Base-by-base conservation (phyloP, 1,284 basidiomycete species). In the Trametes hirsuta region DNA sequence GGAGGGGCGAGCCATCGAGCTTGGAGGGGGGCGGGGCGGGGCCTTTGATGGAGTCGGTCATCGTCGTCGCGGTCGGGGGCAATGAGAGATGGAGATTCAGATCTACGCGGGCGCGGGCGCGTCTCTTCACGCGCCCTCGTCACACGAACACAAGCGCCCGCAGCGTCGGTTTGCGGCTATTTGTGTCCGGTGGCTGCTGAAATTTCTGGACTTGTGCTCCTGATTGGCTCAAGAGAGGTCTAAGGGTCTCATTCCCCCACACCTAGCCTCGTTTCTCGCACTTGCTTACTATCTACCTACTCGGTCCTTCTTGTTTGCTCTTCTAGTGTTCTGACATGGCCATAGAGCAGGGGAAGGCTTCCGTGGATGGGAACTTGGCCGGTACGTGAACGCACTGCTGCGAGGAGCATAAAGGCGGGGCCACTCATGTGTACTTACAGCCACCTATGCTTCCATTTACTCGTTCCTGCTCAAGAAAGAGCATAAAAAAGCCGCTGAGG, bases 1-100 rank as follows among this genome's bases (percentile, higher is more conserved):
- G 88, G 62, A 95, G 81, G 44, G 81, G 66, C 3, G 92, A 90
- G 52, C 94, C 94, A 69, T 97, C 92, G 78, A 86, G 84, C 47
- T 83, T 76, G 42, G 79, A 79, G 55, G 84, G 74, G 47, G 89
- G 82, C 37, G 84, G 81, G 9, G 82, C 79, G 59, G 90, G 84
- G 51, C 93, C 93, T 79, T 97, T 97, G 83, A 96, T 84, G 68
- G 83, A 78, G 70, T 73, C 62, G 58, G 71, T 82, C 84, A 71
- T 72, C 55, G 70, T 70, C 46, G 54, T 54, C 39, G 47, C 37
- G 15, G 54, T 44, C 30, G 54, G 25, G 25, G 47, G 24, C 18
- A 40, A 15, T 49, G 45, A 30, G 14, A 21, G 34, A 40, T 55
- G 12, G 12, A 30, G 52, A 41, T 45, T 11, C 18, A 34, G 56